Percentiles rank a stretch among this genome's conserved stretches.
Evolutionary conservation across 1,284 basidiomycete species (phyloP).

Genomic region (Clitocybe nebularis): DNA sequence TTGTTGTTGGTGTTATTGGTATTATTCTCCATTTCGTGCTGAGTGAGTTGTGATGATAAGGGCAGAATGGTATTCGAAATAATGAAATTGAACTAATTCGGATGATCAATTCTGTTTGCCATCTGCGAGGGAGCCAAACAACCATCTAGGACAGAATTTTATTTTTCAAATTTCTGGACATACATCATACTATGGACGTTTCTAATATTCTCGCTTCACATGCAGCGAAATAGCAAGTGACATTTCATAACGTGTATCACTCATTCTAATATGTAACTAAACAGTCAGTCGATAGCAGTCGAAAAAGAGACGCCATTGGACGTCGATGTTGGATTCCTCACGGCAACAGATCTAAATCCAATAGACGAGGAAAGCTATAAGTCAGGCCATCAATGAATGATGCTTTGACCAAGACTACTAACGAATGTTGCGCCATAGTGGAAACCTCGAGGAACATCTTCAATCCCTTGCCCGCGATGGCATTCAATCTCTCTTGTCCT

Average conservation of each 20-base stretch:
- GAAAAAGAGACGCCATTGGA: constrained; percentile 81
- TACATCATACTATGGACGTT: constrained; percentile 63
- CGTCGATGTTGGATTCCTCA: constrained; percentile 80
- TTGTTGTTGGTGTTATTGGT: constrained; percentile 3
- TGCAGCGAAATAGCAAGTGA: constrained; percentile 62
- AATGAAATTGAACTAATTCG: not conserved
- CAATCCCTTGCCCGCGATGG: constrained; percentile 82
- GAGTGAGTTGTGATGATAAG: constrained; percentile 2
- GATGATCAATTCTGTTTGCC: not conserved
- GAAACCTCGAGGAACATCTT: constrained; percentile 79
- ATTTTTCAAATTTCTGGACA: constrained; percentile 17
- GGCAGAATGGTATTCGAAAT: too few species aligned
- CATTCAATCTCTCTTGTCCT: constrained; percentile 76
- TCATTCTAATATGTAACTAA: constrained; percentile 7
- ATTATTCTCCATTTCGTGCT: constrained; percentile 3
- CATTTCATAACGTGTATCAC: constrained; percentile 2
- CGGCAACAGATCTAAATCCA: constrained; percentile 85
- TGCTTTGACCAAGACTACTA: not conserved
- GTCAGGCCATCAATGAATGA: constrained; percentile 35
- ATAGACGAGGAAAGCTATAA: constrained; percentile 78
- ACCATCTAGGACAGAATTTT: constrained; percentile 9
- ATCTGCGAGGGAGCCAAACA: constrained; percentile 28
- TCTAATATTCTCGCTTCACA: constrained; percentile 71
- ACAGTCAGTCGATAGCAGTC: constrained; percentile 63
- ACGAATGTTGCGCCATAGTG: constrained; percentile 34